A percentile compares a stretch with the other conserved stretches of the same genome.
These are phyloP conservation scores for Rhodofomes roseus DNA, from an alignment of 1,284 basidiomycete genomes.

Conservation along the genomic window DNA sequence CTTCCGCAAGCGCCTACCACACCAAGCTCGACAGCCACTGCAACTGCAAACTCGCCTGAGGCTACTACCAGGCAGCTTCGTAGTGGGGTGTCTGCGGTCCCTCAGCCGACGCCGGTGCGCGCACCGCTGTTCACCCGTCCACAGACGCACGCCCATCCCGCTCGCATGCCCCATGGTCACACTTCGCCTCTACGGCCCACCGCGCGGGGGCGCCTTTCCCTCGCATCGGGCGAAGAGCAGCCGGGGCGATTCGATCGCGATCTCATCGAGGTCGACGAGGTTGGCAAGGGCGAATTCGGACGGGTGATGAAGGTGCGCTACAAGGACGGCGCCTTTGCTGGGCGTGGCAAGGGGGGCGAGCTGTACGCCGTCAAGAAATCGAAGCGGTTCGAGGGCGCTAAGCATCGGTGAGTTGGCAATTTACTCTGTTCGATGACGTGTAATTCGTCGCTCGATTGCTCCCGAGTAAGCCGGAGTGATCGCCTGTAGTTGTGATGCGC, in stretches of 20 bases:
- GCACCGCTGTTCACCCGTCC: constrained; percentile 14
- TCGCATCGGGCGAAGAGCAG: constrained; percentile 36
- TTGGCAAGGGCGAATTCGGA: constrained; percentile 94
- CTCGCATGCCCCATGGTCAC: constrained; percentile 14
- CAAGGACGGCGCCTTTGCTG: constrained; percentile 41
- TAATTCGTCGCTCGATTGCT: neutral
- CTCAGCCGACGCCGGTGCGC: constrained; percentile 7
- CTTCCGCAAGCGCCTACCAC: constrained; percentile 43
- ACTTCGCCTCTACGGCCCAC: constrained; percentile 11
- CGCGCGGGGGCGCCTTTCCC: constrained; percentile 18
- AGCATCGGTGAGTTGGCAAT: constrained; percentile 71
- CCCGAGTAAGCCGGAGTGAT: constrained; percentile 1
- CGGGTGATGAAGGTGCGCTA: constrained; percentile 88
- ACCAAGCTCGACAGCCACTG: constrained; percentile 38
- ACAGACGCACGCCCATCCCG: constrained; percentile 22
- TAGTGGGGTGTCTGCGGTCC: neutral
- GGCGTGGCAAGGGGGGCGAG: constrained; percentile 31
- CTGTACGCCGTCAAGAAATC: constrained; percentile 94
- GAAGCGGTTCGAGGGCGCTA: constrained; percentile 87
- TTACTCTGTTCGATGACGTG: constrained; percentile 1
- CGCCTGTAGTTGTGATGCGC: neutral
- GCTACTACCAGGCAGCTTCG: constrained; percentile 18
- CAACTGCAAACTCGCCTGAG: constrained; percentile 22
- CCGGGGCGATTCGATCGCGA: constrained; percentile 70
- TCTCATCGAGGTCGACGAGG: constrained; percentile 78